A percentile compares a stretch with the other conserved stretches of the same genome.
Evolutionary conservation across 176 grass and related monocot genomes (phyloP).

Genomic region (Panicum miliaceum): DNA sequence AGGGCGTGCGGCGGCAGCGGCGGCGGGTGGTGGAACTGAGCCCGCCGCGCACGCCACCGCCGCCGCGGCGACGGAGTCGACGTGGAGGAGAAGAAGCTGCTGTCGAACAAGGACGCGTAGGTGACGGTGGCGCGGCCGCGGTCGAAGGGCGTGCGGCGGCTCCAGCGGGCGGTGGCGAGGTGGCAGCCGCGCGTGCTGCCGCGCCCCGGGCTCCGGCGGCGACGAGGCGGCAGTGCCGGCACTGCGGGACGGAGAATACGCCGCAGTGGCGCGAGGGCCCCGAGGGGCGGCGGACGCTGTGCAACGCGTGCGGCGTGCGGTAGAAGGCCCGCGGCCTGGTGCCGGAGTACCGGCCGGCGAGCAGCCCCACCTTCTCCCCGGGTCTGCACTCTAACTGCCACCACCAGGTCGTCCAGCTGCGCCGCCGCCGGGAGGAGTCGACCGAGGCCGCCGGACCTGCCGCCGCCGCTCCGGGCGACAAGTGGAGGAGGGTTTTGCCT

Average conservation of each 20-base stretch:
- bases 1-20: conserved; percentile 19
- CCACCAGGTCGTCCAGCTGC: conserved; percentile 53
- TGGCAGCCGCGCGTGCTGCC: neutral
- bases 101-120: neutral
- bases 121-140: neutral
- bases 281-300: conserved; percentile 48
- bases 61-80: conserved; percentile 36
- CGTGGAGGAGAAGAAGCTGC: conserved; percentile 32
- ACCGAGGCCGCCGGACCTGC: neutral
- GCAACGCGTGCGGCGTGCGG: conserved; percentile 68
- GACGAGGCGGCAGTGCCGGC: conserved; percentile 34
- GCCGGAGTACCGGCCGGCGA: conserved; percentile 59
- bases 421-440: neutral
- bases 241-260: conserved; percentile 55
- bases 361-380: conserved; percentile 61
- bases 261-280: conserved; percentile 66
- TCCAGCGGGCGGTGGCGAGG: neutral
- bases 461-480: neutral
- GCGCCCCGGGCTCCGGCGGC: too few relatives aligned
- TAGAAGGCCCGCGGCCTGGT: conserved; percentile 48
- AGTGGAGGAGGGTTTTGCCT: neutral
- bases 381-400: conserved; percentile 61
- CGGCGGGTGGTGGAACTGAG: neutral
- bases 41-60: neutral
- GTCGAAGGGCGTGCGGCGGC: conserved; percentile 18